phyloP scores from a whole-genome alignment of 2,329 filamentous ascomycete genomes.

The Calonectria fujianensis region DNA sequence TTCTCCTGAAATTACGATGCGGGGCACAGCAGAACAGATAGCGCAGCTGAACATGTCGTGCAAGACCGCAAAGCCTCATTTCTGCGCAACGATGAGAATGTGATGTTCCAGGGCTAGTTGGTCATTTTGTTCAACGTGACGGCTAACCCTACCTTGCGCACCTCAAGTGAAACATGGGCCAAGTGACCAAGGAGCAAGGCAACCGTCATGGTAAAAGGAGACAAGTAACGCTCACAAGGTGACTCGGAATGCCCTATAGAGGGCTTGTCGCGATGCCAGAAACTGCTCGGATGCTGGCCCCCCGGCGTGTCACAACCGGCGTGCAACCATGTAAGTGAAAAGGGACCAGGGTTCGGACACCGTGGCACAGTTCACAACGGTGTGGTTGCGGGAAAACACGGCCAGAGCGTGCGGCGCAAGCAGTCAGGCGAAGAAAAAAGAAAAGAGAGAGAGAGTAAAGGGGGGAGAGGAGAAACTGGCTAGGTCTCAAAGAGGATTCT shows the following conservation, averaged over 20 bases:
- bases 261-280: slow-evolving; percentile 51
- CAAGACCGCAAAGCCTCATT: slow-evolving; percentile 50
- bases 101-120: no score
- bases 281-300: slow-evolving; percentile 44
- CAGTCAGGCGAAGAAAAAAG: slow-evolving; percentile 33
- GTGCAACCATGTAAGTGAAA: slow-evolving; percentile 38
- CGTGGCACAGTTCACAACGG: slow-evolving; percentile 28
- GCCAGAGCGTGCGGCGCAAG: slow-evolving; percentile 36
- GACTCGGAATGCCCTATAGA: slow-evolving; percentile 48
- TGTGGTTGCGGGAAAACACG: slow-evolving; percentile 32
- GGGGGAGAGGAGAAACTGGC: background rate
- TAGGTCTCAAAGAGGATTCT: slow-evolving; percentile 5
- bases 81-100: slow-evolving; percentile 33
- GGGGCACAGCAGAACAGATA: slow-evolving; percentile 49
- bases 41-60: slow-evolving; percentile 50
- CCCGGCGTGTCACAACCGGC: slow-evolving; percentile 43
- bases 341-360: slow-evolving; percentile 13
- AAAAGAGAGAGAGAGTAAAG: background rate
- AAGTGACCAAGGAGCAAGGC: slow-evolving; percentile 7
- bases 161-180: slow-evolving; percentile 16
- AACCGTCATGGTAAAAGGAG: background rate
- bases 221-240: background rate
- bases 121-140: slow-evolving; percentile 11
- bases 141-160: slow-evolving; percentile 1
- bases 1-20: slow-evolving; percentile 9